These are phyloP conservation scores for Diaporthe helianthi DNA, from an alignment of 2,329 filamentous ascomycete genomes.

Conservation along the genomic window DNA sequence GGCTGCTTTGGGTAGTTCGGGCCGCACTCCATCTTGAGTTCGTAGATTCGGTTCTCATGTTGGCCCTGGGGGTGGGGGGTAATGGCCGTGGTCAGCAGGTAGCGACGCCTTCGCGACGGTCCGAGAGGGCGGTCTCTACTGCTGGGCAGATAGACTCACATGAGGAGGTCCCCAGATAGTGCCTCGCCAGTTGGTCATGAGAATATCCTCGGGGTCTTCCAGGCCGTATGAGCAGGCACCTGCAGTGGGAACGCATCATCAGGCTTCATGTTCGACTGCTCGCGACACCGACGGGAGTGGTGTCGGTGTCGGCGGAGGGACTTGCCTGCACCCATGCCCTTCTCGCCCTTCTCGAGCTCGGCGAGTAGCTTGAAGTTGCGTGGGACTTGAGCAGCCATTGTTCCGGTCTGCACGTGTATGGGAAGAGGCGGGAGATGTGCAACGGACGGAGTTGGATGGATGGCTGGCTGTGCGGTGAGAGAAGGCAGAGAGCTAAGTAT, in stretches of 20 bases:
- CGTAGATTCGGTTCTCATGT: conserved; percentile 99
- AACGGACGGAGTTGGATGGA: conserved; percentile 4
- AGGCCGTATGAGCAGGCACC: conserved; percentile 98
- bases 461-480: neutral
- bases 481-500: neutral
- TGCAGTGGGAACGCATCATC: conserved; percentile 44
- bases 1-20: conserved; percentile 87
- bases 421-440: neutral
- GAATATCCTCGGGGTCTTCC: conserved; percentile 89
- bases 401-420: conserved; percentile 21
- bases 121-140: conserved; percentile 28
- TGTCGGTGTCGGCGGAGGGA: conserved; percentile 35
- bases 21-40: conserved; percentile 95
- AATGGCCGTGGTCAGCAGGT: conserved; percentile 8
- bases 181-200: conserved; percentile 99
- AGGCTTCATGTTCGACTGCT: conserved; percentile 14
- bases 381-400: conserved; percentile 69
- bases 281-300: neutral
- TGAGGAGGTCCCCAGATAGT: conserved; percentile 97
- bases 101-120: neutral
- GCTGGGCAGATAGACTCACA: conserved; percentile 55
- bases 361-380: conserved; percentile 96
- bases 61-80: conserved; percentile 67
- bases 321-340: conserved; percentile 88
- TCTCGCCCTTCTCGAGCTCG: conserved; percentile 98